Evolutionary conservation across 2,329 filamentous ascomycete genomes (phyloP).

Genomic region (Rhynchosporium agropyri): DNA sequence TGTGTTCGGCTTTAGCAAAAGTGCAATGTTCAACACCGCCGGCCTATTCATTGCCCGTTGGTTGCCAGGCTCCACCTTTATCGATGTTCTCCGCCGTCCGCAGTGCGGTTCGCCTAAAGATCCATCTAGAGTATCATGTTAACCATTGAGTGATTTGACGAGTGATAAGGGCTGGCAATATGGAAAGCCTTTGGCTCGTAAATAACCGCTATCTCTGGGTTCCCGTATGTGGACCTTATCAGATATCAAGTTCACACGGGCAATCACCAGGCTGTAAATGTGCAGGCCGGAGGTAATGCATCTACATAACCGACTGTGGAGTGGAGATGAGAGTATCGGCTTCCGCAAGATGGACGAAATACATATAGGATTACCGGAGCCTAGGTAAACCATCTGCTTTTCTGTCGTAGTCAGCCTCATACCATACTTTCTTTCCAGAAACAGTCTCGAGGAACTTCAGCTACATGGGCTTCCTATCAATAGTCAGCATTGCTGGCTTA

Average conservation of each 20-base stretch:
- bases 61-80: conserved; percentile 7
- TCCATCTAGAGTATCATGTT: not conserved
- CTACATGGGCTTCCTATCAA: conserved; percentile 7
- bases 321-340: not conserved
- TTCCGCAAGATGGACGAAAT: not conserved
- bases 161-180: conserved; percentile 1
- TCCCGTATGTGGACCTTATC: conserved; percentile 2
- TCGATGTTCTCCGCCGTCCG: not conserved
- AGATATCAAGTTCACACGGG: conserved; percentile 7
- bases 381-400: not conserved
- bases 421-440: conserved; percentile 2
- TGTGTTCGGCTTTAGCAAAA: conserved; percentile 1
- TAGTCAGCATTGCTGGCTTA: conserved; percentile 7
- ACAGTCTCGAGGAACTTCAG: not conserved
- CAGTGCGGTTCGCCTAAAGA: not conserved
- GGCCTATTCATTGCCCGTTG: conserved; percentile 7
- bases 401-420: not conserved
- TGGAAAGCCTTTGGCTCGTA: not conserved
- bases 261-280: not conserved
- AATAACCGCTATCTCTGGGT: not conserved
- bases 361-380: not conserved
- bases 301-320: not conserved
- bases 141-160: conserved; percentile 1
- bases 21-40: conserved; percentile 9
- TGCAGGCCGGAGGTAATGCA: not conserved